Conservation (phyloP, 768 basidiomycete genomes). For the Leccinum barrowsii region DNA sequence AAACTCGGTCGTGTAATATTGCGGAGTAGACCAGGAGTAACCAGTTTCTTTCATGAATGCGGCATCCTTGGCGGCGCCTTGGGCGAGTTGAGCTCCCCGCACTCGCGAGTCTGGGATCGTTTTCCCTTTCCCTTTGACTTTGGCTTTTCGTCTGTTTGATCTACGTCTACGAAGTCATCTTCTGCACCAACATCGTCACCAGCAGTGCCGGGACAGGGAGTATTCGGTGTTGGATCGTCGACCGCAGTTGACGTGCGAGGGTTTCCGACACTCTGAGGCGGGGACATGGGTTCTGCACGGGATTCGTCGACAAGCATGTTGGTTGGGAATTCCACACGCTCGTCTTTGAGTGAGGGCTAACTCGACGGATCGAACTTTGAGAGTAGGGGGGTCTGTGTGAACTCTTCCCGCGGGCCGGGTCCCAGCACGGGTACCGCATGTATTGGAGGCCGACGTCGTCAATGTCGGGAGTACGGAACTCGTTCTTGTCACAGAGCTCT, state of each 20-base stretch:
- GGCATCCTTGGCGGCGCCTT: slow-evolving; percentile 38
- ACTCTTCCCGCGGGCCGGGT: slow-evolving; percentile 32
- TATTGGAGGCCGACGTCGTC: slow-evolving; percentile 58
- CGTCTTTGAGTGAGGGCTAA: slow-evolving; percentile 47
- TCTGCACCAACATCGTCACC: slow-evolving; percentile 2
- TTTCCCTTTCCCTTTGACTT: slow-evolving; percentile 38
- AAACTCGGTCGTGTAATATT: slow-evolving; percentile 85
- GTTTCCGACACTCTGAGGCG: slow-evolving; percentile 22
- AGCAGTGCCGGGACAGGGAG: too few species aligned
- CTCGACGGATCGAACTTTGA: slow-evolving; percentile 41
- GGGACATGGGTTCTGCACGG: slow-evolving; percentile 21
- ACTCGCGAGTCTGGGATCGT: slow-evolving; percentile 40
- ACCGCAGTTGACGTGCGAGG: too few species aligned
- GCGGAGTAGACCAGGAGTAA: slow-evolving; percentile 64
- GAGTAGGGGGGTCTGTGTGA: slow-evolving; percentile 41
- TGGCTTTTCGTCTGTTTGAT: slow-evolving; percentile 30
- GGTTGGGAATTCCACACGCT: slow-evolving; percentile 26
- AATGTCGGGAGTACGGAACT: slow-evolving; percentile 69
- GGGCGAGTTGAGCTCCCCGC: slow-evolving; percentile 47
- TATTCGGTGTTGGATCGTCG: too few species aligned
- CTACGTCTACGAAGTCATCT: slow-evolving; percentile 9
- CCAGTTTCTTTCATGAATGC: slow-evolving; percentile 74
- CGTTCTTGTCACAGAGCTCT: slow-evolving; percentile 68
- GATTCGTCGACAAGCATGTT: background rate
- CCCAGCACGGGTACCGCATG: slow-evolving; percentile 32